These are phyloP conservation scores for Aspergillus nidulans DNA, from an alignment of 495 filamentous ascomycete species.

Conservation along the genomic window DNA sequence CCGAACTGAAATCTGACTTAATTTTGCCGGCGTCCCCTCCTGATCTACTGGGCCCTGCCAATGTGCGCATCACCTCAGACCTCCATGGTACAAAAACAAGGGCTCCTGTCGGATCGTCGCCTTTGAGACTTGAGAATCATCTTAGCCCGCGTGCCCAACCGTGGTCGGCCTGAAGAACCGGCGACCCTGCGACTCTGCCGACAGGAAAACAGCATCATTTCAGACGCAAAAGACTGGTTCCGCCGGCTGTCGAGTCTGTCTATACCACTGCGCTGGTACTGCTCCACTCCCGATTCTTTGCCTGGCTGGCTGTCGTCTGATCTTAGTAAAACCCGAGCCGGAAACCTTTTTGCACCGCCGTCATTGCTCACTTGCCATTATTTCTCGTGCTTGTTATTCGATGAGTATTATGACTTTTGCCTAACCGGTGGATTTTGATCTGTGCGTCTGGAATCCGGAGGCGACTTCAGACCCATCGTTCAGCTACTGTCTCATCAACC, in stretches of 20 bases:
- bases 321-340: slow-evolving; percentile 18
- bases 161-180: slow-evolving; percentile 29
- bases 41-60: slow-evolving; percentile 39
- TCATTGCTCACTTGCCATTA: slow-evolving; percentile 1
- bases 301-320: slow-evolving; percentile 21
- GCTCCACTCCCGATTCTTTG: slow-evolving; percentile 22
- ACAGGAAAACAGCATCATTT: slow-evolving; percentile 14
- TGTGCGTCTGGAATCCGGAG: slow-evolving; percentile 22
- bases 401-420: slow-evolving; percentile 11
- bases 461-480: slow-evolving; percentile 25
- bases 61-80: slow-evolving; percentile 39
- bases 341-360: slow-evolving; percentile 12
- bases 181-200: slow-evolving; percentile 24
- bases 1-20: slow-evolving; percentile 23
- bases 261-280: slow-evolving; percentile 14
- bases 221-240: slow-evolving; percentile 15
- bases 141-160: slow-evolving; percentile 25
- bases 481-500: slow-evolving; percentile 24
- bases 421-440: slow-evolving; percentile 11
- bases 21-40: slow-evolving; percentile 25
- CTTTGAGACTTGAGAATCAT: slow-evolving; percentile 25
- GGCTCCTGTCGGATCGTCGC: slow-evolving; percentile 31
- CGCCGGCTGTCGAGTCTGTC: slow-evolving; percentile 14
- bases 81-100: slow-evolving; percentile 22
- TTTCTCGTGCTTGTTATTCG: slow-evolving; percentile 6